Base-by-base conservation (phyloP, 345 rosid species). In the Salix koriyanagi region DNA sequence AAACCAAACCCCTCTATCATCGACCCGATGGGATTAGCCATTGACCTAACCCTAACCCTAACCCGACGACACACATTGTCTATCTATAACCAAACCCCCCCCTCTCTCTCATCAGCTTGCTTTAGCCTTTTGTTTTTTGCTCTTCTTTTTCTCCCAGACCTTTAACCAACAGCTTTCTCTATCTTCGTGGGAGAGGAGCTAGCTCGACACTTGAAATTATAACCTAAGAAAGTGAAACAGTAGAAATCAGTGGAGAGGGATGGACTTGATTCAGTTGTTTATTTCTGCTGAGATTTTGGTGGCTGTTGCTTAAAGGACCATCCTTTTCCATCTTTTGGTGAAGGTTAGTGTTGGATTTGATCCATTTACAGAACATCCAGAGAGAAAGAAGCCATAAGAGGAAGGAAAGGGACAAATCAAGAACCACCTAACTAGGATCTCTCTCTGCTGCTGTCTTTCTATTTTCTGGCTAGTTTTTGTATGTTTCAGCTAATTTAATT, bases 31-130 rank as follows among this genome's bases (percentile, higher is more conserved):
- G 62, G 12, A 58, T 23, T 2, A 13, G 6, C 65, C 83, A 89
- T 76, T 81, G 76, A 86, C 90, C 90, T 83, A 82, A 88, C 87
- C 89, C 32, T 30, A 30, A 2, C 30, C 30, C 91, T 86, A 83
- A 87, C 86, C 90, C 90, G 84, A 72, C 75, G 76, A 15, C 78
- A 73, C 62, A 1, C 62, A 42, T 42, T n/a, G 3, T n/a, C 62
- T n/a, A 58, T 58, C 84, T 41, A 52, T n/a, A 25, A 58, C 79
- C 70, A 42, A 74, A 66, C n/a, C 58, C 73, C 37, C 64, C 39
- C 76, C 74, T 69, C 74, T 64, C 81, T 72, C 70, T 46, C 14
- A 5, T n/a, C 71, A 44, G 73, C 73, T 26, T 37, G 30, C 65
- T 46, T 69, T n/a, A 46, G 14, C 44, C 70, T 46, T 32, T 65